Conservation (phyloP, 1,284 basidiomycete species). For the Austroboletus sp. region DNA sequence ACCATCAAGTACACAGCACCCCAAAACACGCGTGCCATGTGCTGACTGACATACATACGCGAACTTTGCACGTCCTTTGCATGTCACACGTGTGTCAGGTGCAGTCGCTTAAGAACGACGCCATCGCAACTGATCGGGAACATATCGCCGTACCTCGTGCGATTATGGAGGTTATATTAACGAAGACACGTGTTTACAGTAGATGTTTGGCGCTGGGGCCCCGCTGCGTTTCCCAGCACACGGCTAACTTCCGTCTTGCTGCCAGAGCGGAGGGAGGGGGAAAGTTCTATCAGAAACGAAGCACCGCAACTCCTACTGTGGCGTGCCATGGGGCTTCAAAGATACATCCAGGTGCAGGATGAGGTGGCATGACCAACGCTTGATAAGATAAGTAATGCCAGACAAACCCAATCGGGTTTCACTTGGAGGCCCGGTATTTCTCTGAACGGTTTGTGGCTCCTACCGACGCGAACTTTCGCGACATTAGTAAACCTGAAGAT, state of each 20-base stretch:
- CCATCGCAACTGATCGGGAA: background rate
- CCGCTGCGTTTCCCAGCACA: conserved; percentile 1
- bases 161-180: background rate
- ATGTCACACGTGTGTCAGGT: background rate
- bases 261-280: background rate
- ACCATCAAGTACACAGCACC: too few species aligned
- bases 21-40: too few species aligned
- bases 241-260: background rate
- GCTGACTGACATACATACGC: too few species aligned
- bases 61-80: too few species aligned
- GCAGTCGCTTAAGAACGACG: background rate
- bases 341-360: background rate
- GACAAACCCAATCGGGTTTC: background rate
- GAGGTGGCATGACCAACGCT: background rate
- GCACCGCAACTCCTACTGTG: background rate
- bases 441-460: too few species aligned
- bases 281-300: conserved; percentile 4
- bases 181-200: conserved; percentile 1
- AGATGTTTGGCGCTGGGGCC: background rate
- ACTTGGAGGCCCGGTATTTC: background rate
- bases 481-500: background rate
- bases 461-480: background rate
- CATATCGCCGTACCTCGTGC: background rate
- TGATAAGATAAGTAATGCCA: background rate
- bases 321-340: background rate